Conservation (phyloP, 257 asterid species). For the Solanum bulbocastanum region DNA sequence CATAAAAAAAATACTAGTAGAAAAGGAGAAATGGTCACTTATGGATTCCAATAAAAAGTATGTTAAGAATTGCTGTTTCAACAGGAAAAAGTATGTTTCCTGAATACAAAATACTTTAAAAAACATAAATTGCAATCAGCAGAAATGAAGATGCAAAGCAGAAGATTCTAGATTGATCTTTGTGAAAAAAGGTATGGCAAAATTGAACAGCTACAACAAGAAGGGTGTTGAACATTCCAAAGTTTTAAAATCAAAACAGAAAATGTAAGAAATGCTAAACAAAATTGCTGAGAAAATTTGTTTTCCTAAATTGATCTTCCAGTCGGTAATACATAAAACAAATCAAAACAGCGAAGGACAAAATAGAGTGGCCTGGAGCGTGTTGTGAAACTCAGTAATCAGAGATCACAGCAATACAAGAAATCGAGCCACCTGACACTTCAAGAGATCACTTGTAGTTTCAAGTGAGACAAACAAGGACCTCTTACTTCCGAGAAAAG, state of each 20-base stretch:
- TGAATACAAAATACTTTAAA: background rate
- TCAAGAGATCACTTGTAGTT: slow-evolving; percentile 34
- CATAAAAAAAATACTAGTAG: background rate
- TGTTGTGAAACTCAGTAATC: slow-evolving; percentile 14
- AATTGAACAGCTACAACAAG: background rate
- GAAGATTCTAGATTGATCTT: background rate
- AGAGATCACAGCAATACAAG: slow-evolving; percentile 21
- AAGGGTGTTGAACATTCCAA: background rate
- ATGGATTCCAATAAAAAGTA: background rate
- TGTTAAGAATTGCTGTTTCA: background rate
- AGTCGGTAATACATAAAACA: slow-evolving; percentile 41
- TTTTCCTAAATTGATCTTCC: slow-evolving; percentile 20
- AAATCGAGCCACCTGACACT: slow-evolving; percentile 29
- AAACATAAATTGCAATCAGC: background rate
- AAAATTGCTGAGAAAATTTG: slow-evolving; percentile 22
- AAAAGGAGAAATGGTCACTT: background rate
- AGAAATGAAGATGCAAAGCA: background rate
- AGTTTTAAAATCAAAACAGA: background rate
- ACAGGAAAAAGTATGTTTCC: background rate
- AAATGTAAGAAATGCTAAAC: slow-evolving; percentile 8
- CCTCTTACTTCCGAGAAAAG: slow-evolving; percentile 33
- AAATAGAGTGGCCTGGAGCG: slow-evolving; percentile 34
- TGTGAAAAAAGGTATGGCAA: background rate
- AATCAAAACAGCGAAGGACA: slow-evolving; percentile 38
- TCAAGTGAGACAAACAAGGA: slow-evolving; percentile 19